Conservation (phyloP, 2,329 filamentous ascomycete species). For the Aspergillus costaricaensis region DNA sequence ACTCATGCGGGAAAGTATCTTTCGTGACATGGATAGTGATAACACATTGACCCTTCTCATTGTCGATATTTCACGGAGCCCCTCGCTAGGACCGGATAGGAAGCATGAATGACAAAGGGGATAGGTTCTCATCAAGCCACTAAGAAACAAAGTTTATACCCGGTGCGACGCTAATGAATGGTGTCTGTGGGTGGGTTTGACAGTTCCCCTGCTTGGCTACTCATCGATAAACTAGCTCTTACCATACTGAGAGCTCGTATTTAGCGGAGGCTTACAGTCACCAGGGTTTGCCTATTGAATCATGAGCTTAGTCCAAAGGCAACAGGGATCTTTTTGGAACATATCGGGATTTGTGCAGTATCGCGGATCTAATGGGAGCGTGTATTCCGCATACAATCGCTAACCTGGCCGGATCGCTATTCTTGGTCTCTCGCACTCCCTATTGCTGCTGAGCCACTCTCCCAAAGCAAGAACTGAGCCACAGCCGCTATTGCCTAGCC, state of each 20-base stretch:
- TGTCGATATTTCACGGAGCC: background rate
- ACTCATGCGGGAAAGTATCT: background rate
- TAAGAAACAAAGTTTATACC: constrained; percentile 3
- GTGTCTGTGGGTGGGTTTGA: constrained; percentile 8
- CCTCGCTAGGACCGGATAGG: background rate
- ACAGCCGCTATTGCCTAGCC: background rate
- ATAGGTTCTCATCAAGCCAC: background rate
- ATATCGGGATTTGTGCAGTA: background rate
- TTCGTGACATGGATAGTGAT: background rate
- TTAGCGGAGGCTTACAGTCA: background rate
- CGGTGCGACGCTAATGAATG: constrained; percentile 5
- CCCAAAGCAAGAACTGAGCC: background rate
- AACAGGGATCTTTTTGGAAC: too few species aligned
- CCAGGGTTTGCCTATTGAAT: background rate
- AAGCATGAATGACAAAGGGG: background rate
- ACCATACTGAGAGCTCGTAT: background rate
- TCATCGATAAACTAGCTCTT: background rate
- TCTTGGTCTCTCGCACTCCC: background rate
- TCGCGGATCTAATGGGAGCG: background rate
- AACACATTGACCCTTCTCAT: background rate
- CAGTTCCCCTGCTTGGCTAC: constrained; percentile 6
- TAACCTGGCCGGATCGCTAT: background rate
- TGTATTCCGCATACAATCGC: background rate
- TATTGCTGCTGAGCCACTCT: background rate
- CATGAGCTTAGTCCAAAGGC: too few species aligned